Percentiles rank a stretch among this genome's conserved stretches.
Conservation (phyloP, 139 green algal genomes). For the Auxenochlorella pyrenoidosa region DNA sequence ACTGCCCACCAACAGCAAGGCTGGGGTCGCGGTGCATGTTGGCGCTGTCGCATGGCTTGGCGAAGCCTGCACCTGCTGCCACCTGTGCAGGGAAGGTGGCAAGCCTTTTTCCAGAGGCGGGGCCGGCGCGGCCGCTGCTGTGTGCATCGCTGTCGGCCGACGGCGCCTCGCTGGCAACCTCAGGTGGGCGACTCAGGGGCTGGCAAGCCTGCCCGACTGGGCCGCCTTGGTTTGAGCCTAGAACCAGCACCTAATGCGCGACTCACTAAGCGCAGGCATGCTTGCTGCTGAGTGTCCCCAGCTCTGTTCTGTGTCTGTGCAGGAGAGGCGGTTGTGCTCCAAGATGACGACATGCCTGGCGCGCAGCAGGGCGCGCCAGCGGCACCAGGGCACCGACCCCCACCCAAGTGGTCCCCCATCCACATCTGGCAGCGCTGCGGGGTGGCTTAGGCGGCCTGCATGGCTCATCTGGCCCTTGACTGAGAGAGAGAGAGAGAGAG, state of each 20-base stretch:
- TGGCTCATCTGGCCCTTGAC: not conserved
- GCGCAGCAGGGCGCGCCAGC: not conserved
- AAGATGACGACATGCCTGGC: not conserved
- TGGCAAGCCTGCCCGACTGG: too few species aligned
- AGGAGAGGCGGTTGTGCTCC: conserved; percentile 11
- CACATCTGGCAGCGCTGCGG: conserved; percentile 23
- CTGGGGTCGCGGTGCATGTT: too few species aligned
- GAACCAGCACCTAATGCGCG: too few species aligned
- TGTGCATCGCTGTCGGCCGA: conserved; percentile 21
- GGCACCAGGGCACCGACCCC: not conserved
- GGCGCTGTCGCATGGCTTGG: too few species aligned
- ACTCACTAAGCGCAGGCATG: not conserved
- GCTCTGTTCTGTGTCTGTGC: not conserved
- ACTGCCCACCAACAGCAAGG: too few species aligned
- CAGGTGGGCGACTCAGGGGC: not conserved
- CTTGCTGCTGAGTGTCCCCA: not conserved
- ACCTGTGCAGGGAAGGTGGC: not conserved
- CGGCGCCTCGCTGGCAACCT: conserved; percentile 8
- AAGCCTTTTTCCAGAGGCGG: conserved; percentile 19
- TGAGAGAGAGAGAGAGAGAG: not conserved
- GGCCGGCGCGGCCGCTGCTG: conserved; percentile 7
- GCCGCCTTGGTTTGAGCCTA: too few species aligned
- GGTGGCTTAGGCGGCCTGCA: too few species aligned
- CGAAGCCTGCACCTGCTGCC: not conserved
- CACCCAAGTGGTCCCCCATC: conserved; percentile 28